These are phyloP conservation scores for Phymatotrichopsis omnivora DNA, from an alignment of 2,329 filamentous ascomycete genomes.

Conservation along the genomic window DNA sequence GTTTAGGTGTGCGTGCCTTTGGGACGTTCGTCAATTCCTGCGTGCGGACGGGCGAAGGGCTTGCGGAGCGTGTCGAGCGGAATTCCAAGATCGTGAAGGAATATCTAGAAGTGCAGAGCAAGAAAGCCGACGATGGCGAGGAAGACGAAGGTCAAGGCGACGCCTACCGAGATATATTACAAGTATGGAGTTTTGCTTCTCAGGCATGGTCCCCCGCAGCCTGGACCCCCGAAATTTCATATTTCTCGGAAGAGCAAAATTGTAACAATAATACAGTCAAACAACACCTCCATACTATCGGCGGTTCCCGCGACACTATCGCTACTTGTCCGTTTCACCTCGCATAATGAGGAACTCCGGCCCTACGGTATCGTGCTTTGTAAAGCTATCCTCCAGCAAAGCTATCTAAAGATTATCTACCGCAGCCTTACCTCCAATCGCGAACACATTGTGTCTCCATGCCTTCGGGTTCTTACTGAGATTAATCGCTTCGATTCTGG, in stretches of 20 bases:
- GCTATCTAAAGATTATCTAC: conserved; percentile 69
- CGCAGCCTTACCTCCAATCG: conserved; percentile 72
- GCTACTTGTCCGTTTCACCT: conserved; percentile 68
- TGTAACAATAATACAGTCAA: conserved; percentile 34
- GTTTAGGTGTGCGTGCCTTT: conserved; percentile 28
- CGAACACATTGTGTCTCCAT: conserved; percentile 80
- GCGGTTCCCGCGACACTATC: conserved; percentile 71
- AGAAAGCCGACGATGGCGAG: conserved; percentile 37
- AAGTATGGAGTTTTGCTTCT: conserved; percentile 76
- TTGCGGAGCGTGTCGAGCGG: conserved; percentile 12
- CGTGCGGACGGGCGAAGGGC: conserved; percentile 22
- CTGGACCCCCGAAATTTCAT: background rate
- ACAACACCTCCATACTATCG: conserved; percentile 71
- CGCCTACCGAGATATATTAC: conserved; percentile 69
- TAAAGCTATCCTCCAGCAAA: conserved; percentile 68
- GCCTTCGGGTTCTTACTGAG: conserved; percentile 74
- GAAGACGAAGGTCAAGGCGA: conserved; percentile 47
- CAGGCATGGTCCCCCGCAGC: conserved; percentile 41
- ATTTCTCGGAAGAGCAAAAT: background rate
- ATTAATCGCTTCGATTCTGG: conserved; percentile 80
- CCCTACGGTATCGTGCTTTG: conserved; percentile 68
- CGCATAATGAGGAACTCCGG: conserved; percentile 61
- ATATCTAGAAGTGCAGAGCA: conserved; percentile 48
- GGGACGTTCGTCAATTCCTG: conserved; percentile 26
- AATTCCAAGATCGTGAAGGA: conserved; percentile 52